phyloP scores from a whole-genome alignment of 179 eudicot species.

The Drosera spatulata region DNA sequence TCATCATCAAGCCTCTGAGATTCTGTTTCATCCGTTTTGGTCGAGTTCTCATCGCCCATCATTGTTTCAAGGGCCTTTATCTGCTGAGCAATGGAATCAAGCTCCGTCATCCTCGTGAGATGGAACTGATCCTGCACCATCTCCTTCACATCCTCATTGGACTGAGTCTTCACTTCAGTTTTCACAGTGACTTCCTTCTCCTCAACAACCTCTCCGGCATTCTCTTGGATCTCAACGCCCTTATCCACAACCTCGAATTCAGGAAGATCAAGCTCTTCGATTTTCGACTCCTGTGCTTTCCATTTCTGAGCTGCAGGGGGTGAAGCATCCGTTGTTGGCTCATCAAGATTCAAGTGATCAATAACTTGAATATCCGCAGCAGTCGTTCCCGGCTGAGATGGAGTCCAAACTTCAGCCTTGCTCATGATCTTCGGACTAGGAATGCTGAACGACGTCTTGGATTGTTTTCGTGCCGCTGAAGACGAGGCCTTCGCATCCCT shows the following conservation, averaged over 20 bases:
- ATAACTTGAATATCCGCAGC: slow-evolving; percentile 50
- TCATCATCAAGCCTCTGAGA: slow-evolving; percentile 68
- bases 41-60: slow-evolving; percentile 45
- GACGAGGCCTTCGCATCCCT: slow-evolving; percentile 30
- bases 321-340: slow-evolving; percentile 33
- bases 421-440: slow-evolving; percentile 76
- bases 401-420: slow-evolving; percentile 61
- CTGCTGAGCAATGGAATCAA: slow-evolving; percentile 88
- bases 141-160: slow-evolving; percentile 90
- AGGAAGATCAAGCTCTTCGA: slow-evolving; percentile 64
- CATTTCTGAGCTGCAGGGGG: slow-evolving; percentile 27
- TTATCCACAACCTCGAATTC: slow-evolving; percentile 88
- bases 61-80: slow-evolving; percentile 86
- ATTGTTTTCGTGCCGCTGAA: slow-evolving; percentile 57
- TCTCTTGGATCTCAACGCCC: slow-evolving; percentile 57
- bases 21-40: slow-evolving; percentile 25
- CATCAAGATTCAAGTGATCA: slow-evolving; percentile 85
- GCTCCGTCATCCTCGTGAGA: slow-evolving; percentile 56
- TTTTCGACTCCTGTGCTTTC: slow-evolving; percentile 30
- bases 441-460: slow-evolving; percentile 78
- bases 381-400: slow-evolving; percentile 45
- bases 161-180: slow-evolving; percentile 43
- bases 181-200: slow-evolving; percentile 36
- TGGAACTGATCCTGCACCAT: slow-evolving; percentile 64
- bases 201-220: slow-evolving; percentile 15